These are phyloP conservation scores for Bremia lactucae DNA, from an alignment of 352 stramenopile species.

Conservation along the genomic window DNA sequence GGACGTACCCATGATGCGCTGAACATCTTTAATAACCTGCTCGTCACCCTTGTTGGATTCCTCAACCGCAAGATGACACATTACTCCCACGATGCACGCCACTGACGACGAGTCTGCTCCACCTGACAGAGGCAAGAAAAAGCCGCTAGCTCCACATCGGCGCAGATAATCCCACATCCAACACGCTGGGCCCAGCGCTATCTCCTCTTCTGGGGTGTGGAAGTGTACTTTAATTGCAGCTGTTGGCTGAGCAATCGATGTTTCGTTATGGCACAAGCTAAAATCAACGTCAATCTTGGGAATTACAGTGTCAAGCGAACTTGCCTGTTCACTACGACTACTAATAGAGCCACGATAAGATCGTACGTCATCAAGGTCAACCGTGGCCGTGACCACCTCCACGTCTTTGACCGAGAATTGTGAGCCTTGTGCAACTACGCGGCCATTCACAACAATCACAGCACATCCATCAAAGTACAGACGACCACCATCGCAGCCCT, in stretches of 20 bases:
- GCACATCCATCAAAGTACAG: constrained; percentile 97
- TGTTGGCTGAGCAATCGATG: constrained; percentile 25
- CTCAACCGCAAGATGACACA: constrained; percentile 92
- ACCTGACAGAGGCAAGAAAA: constrained; percentile 95
- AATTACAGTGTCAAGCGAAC: constrained; percentile 49
- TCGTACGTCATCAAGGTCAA: constrained; percentile 97
- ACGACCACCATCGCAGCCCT: constrained; percentile 94
- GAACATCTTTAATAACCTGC: constrained; percentile 79
- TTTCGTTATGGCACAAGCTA: constrained; percentile 61
- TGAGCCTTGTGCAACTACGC: constrained; percentile 91
- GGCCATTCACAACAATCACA: constrained; percentile 95
- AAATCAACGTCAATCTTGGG: constrained; percentile 70
- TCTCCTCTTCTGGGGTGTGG: constrained; percentile 93
- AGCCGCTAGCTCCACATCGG: constrained; percentile 73
- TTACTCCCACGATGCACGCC: constrained; percentile 94
- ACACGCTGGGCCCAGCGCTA: constrained; percentile 93
- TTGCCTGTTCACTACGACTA: constrained; percentile 91
- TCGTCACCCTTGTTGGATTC: constrained; percentile 70
- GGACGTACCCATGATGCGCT: constrained; percentile 63
- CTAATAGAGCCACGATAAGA: constrained; percentile 91
- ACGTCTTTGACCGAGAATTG: constrained; percentile 97
- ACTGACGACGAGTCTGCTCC: constrained; percentile 95
- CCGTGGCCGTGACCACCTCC: constrained; percentile 92
- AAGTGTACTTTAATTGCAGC: constrained; percentile 58
- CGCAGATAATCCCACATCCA: constrained; percentile 99